These are phyloP conservation scores for Monilinia vaccinii-corymbosi DNA, from an alignment of 2,329 filamentous ascomycete species.

Conservation along the genomic window DNA sequence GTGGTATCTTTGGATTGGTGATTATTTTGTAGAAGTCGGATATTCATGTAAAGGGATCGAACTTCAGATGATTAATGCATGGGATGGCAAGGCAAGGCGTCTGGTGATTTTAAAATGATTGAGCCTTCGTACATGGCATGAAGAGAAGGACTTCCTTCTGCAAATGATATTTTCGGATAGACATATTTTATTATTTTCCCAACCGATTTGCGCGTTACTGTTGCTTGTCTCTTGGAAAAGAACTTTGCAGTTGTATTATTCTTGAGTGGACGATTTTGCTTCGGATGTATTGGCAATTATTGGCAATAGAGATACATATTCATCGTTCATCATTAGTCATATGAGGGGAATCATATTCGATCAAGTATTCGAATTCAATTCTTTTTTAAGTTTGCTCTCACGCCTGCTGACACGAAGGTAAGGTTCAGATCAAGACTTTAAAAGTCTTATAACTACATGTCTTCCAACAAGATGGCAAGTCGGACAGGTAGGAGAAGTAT, in stretches of 20 bases:
- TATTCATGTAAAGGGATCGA: no score
- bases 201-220: background rate
- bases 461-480: no score
- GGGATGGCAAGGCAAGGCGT: background rate
- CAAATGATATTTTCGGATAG: background rate
- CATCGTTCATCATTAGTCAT: background rate
- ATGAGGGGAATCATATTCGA: no score
- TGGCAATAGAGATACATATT: background rate
- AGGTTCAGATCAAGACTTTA: no score
- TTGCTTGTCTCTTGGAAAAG: background rate
- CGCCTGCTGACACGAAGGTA: no score
- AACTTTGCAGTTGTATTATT: background rate
- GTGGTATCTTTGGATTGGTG: background rate
- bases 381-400: no score
- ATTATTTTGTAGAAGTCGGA: background rate
- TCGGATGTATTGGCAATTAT: background rate
- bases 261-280: background rate
- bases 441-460: no score
- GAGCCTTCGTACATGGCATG: background rate
- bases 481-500: no score
- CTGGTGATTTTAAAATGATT: background rate
- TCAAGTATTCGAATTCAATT: no score
- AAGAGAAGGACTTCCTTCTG: background rate
- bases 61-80: background rate
- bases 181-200: background rate